phyloP scores from a whole-genome alignment of 2,329 filamentous ascomycete species.

The Kalaharituber pfeilii region DNA sequence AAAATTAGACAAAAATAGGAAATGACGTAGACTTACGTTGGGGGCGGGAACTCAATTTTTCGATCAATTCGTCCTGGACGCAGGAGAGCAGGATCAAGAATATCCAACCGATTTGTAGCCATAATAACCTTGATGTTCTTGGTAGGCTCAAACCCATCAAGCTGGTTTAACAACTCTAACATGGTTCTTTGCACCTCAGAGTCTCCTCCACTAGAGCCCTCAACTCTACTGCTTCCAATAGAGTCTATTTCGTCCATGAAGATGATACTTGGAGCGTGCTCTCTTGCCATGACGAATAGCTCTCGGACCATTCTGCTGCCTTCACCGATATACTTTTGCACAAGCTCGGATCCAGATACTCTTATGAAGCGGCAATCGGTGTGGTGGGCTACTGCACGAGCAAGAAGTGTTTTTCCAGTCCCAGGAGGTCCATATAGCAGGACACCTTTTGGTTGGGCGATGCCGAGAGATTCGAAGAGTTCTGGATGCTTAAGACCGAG shows the following conservation, averaged over 20 bases:
- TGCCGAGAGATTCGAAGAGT: slow-evolving; percentile 96
- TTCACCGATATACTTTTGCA: slow-evolving; percentile 98
- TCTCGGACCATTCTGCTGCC: slow-evolving; percentile 97
- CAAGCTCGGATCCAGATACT: slow-evolving; percentile 85
- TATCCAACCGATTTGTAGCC: slow-evolving; percentile 96
- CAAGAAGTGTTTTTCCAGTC: slow-evolving; percentile 90
- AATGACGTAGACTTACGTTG: slow-evolving; percentile 43
- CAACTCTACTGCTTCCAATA: slow-evolving; percentile 91
- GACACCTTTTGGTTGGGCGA: slow-evolving; percentile 94
- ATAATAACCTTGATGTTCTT: slow-evolving; percentile 99
- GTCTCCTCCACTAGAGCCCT: slow-evolving; percentile 86
- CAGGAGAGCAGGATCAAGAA: slow-evolving; percentile 83
- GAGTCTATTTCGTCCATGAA: slow-evolving; percentile 99
- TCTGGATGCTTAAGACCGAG: slow-evolving; percentile 95
- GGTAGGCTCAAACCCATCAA: slow-evolving; percentile 95
- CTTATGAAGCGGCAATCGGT: slow-evolving; percentile 99
- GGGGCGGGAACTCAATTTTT: slow-evolving; percentile 97
- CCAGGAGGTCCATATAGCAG: slow-evolving; percentile 90
- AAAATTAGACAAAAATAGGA: slow-evolving; percentile 15
- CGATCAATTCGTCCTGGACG: slow-evolving; percentile 95
- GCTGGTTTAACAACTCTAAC: slow-evolving; percentile 93
- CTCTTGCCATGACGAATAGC: slow-evolving; percentile 96
- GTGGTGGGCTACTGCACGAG: slow-evolving; percentile 90
- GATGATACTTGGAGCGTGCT: slow-evolving; percentile 96
- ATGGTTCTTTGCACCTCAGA: slow-evolving; percentile 97